Evolutionary conservation across 1,284 basidiomycete species (phyloP).

Genomic region (Mycosarcoma maydis): DNA sequence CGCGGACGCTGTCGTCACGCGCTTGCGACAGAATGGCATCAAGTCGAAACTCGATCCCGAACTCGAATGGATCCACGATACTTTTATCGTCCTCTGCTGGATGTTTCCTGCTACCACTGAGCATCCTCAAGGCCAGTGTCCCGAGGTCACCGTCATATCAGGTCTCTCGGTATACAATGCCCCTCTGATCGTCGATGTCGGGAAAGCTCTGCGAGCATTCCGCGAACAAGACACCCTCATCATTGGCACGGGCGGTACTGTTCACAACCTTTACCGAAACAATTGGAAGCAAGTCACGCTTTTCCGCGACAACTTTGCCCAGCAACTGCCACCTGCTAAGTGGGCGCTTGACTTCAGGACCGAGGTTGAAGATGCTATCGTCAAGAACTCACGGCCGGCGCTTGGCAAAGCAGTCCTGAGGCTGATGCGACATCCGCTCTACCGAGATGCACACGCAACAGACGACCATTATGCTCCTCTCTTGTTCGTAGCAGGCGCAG

Average conservation of each 20-base stretch:
- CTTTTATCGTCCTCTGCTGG: slow-evolving; percentile 55
- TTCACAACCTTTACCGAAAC: slow-evolving; percentile 62
- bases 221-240: slow-evolving; percentile 47
- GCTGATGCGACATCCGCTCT: slow-evolving; percentile 56
- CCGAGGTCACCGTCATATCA: slow-evolving; percentile 42
- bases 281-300: slow-evolving; percentile 45
- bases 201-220: slow-evolving; percentile 46
- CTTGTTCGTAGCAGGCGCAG: slow-evolving; percentile 55
- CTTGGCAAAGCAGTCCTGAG: slow-evolving; percentile 45
- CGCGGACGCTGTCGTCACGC: slow-evolving; percentile 27
- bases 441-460: slow-evolving; percentile 58
- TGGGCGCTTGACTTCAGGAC: slow-evolving; percentile 59
- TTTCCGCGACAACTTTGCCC: slow-evolving; percentile 53
- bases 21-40: slow-evolving; percentile 42
- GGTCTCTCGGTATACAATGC: slow-evolving; percentile 51
- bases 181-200: slow-evolving; percentile 49
- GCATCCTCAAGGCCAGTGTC: slow-evolving; percentile 47
- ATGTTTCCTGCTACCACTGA: slow-evolving; percentile 48
- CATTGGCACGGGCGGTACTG: slow-evolving; percentile 57
- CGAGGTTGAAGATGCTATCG: slow-evolving; percentile 48
- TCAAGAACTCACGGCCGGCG: slow-evolving; percentile 44
- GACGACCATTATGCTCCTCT: slow-evolving; percentile 57
- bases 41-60: slow-evolving; percentile 44
- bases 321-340: slow-evolving; percentile 49
- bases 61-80: slow-evolving; percentile 59